Percentiles rank a stretch among this genome's conserved stretches.
Conservation (phyloP, 2,329 filamentous ascomycete species). For the Acephala macrosclerotiorum region DNA sequence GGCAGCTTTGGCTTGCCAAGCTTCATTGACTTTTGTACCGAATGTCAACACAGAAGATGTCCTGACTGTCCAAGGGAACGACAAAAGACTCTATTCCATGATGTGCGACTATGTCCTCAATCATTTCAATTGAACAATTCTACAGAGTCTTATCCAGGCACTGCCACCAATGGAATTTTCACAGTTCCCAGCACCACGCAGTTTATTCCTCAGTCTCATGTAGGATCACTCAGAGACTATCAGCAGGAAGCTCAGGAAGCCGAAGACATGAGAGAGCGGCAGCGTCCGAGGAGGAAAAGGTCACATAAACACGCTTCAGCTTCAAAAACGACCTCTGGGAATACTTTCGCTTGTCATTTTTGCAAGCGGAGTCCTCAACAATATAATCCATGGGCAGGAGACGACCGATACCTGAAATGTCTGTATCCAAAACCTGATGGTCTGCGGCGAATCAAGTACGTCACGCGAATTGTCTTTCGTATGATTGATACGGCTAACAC, state of each 20-base stretch:
- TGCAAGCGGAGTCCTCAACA: background rate
- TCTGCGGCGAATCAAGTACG: background rate
- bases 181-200: too few species aligned
- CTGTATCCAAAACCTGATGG: background rate
- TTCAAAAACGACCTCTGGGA: background rate
- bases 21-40: background rate
- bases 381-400: background rate
- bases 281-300: background rate
- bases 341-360: conserved; percentile 6
- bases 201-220: too few species aligned
- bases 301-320: background rate
- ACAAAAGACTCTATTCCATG: background rate
- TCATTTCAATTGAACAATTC: background rate
- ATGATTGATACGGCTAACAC: too few species aligned
- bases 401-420: background rate
- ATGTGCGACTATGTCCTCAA: background rate
- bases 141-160: too few species aligned
- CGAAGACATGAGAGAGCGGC: too few species aligned
- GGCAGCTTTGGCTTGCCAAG: background rate
- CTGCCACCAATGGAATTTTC: too few species aligned
- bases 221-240: too few species aligned
- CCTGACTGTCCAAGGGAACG: background rate
- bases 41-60: background rate
- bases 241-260: background rate
- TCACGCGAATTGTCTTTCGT: background rate